A percentile compares a stretch with the other conserved stretches of the same genome.
Evolutionary conservation across 352 stramenopile genomes (phyloP).

Genomic region (Chrysophaeum taylorii): DNA sequence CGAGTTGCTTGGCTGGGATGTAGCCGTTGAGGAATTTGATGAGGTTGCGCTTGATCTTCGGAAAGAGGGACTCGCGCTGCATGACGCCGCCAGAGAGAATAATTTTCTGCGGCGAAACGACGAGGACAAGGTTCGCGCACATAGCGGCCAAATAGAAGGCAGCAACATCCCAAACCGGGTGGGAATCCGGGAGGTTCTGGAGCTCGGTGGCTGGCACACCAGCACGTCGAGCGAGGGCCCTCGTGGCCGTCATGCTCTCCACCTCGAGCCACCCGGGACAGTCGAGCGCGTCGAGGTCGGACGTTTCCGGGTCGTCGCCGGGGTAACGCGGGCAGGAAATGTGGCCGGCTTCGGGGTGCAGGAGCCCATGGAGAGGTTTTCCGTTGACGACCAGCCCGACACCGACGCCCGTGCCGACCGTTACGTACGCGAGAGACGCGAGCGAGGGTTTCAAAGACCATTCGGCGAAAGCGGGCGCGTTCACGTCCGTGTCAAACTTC

Average conservation of each 20-base stretch:
- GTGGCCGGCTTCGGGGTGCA: slow-evolving; percentile 85
- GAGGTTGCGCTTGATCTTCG: slow-evolving; percentile 39
- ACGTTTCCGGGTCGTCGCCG: slow-evolving; percentile 28
- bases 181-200: slow-evolving; percentile 62
- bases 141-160: slow-evolving; percentile 87
- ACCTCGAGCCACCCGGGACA: slow-evolving; percentile 32
- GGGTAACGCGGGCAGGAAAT: slow-evolving; percentile 48
- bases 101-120: slow-evolving; percentile 81
- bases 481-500: slow-evolving; percentile 92
- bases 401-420: slow-evolving; percentile 84
- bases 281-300: neutral
- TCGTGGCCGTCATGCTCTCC: slow-evolving; percentile 74
- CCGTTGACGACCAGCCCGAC: slow-evolving; percentile 82
- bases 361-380: slow-evolving; percentile 76
- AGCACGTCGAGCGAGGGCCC: slow-evolving; percentile 67
- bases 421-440: slow-evolving; percentile 75
- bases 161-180: slow-evolving; percentile 76
- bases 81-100: slow-evolving; percentile 86
- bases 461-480: slow-evolving; percentile 87
- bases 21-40: slow-evolving; percentile 58
- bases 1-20: slow-evolving; percentile 36
- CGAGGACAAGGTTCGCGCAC: slow-evolving; percentile 80
- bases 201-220: slow-evolving; percentile 25
- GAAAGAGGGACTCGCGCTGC: slow-evolving; percentile 70
- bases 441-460: slow-evolving; percentile 60